Evolutionary conservation across 495 filamentous ascomycete species (phyloP).

Genomic region (Podospora pseudoanserina): DNA sequence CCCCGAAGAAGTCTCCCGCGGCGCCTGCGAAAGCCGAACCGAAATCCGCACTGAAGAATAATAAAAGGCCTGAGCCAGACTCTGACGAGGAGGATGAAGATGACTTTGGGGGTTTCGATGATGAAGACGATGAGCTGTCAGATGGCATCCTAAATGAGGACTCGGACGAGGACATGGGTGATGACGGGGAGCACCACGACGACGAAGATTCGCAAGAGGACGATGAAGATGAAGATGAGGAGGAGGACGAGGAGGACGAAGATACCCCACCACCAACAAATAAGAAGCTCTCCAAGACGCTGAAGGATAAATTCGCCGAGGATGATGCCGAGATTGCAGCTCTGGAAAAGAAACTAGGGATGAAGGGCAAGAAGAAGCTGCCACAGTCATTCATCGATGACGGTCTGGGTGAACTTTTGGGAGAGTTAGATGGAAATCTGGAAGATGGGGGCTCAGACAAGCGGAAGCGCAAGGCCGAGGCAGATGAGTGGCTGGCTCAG

Average conservation of each 20-base stretch:
- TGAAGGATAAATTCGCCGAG: conserved; percentile 61
- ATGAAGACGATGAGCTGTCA: conserved; percentile 23
- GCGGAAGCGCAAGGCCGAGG: conserved; percentile 65
- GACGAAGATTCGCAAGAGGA: conserved; percentile 36
- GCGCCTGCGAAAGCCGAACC: conserved; percentile 8
- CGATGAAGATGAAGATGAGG: conserved; percentile 24
- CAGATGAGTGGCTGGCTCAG: conserved; percentile 49
- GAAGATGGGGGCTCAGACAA: conserved; percentile 51
- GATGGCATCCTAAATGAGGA: conserved; percentile 29
- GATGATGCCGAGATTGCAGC: conserved; percentile 88
- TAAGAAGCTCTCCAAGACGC: conserved; percentile 50
- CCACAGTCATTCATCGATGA: conserved; percentile 79
- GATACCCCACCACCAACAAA: conserved; percentile 22
- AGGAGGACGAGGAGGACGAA: conserved; percentile 23
- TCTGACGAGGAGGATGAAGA: conserved; percentile 14
- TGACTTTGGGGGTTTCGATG: conserved; percentile 23
- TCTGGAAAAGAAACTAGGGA: conserved; percentile 81
- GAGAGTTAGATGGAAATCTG: conserved; percentile 56
- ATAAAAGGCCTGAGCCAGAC: conserved; percentile 13
- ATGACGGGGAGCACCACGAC: conserved; percentile 25
- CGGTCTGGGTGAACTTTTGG: conserved; percentile 75
- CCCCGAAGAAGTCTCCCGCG: conserved; percentile 7
- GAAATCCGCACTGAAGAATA: conserved; percentile 20
- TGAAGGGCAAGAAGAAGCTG: conserved; percentile 72
- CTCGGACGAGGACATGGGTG: conserved; percentile 29